Base-by-base conservation (phyloP, 257 asterid species). In the Ophiorrhiza pumila region DNA sequence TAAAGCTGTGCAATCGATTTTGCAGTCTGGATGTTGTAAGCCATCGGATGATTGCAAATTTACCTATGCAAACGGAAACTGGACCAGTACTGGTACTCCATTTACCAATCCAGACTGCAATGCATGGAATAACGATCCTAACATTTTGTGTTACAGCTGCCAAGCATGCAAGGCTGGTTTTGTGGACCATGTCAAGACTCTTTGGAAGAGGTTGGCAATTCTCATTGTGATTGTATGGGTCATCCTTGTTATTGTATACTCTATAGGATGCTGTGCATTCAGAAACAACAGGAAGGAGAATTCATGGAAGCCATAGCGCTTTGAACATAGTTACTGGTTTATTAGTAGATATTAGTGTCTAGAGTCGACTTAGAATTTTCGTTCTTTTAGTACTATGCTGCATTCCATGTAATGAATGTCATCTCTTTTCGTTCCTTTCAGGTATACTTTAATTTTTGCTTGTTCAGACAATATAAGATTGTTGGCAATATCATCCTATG, bases 1-100 rank as follows among this genome's bases (percentile, higher is more conserved):
- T 62, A 9, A 31, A 7, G 22, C 46, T 39, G 1, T 75, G 49
- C 17, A 31, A 23, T 43, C 18, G n/a, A 12, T 34, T 65, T 12
- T 70, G 73, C 86, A 94, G 99, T 94, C 99, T 47, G 99, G 99
- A 63, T 94, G 99, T 89, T 94, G 97, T 71, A 94, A 94, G 82
- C 99, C 99, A 43, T 81, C 99, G 0, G 57, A 78, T 11, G 89
- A 80, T 74, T 94, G 99, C 80, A 81, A 83, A 60, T 94, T 91
- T 76, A 53, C 34, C 47, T 94, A 91, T 2, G 86, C 85, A 9
- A 83, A 80, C 81, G 97, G 97, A 2, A 91, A 86, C 80, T 94
- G 99, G 99, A 88, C 88, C 8, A 76, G 5, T 4, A 11, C 76
- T 23, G 0, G 74, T 0, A 50, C 71, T 42, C 7, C 83, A 3